A percentile compares a stretch with the other conserved stretches of the same genome.
phyloP scores from a whole-genome alignment of 176 grass and related monocot genomes.

The Cenchrus purpureus region DNA sequence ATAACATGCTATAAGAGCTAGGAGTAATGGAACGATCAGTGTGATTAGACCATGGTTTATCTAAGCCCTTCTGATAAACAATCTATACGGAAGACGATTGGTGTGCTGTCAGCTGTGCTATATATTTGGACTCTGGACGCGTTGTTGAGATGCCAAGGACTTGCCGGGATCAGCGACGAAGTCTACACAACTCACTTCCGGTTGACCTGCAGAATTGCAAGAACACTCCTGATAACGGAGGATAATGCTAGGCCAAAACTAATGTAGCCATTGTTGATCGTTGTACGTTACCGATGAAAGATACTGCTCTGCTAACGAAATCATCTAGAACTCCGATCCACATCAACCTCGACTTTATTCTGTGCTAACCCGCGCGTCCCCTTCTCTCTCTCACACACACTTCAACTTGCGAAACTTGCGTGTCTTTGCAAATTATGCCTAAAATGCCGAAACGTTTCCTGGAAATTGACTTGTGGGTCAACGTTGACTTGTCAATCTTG shows the following conservation, averaged over 20 bases:
- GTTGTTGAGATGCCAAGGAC: neutral
- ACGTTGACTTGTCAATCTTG: neutral
- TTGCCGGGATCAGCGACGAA: neutral
- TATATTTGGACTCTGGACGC: neutral
- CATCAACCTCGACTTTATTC: neutral
- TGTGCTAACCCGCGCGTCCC: too few relatives aligned
- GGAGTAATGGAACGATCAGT: neutral
- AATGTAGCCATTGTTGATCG: neutral
- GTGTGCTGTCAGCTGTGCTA: neutral
- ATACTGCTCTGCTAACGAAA: neutral
- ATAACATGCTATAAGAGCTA: neutral
- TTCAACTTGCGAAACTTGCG: too few relatives aligned
- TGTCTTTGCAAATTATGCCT: neutral
- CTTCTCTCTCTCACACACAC: too few relatives aligned
- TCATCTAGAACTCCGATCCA: neutral
- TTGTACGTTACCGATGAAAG: conserved; percentile 19
- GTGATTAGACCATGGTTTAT: neutral
- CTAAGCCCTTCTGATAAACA: neutral
- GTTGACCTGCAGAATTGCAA: neutral
- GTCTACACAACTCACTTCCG: neutral
- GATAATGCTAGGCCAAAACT: neutral
- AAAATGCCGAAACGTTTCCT: neutral
- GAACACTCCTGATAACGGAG: neutral
- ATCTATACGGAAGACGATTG: neutral
- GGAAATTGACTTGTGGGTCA: neutral